Percentiles rank a stretch among this genome's conserved stretches.
Evolutionary conservation across 148 eudicot species (phyloP).

Genomic region (Hydrangea macrophylla): DNA sequence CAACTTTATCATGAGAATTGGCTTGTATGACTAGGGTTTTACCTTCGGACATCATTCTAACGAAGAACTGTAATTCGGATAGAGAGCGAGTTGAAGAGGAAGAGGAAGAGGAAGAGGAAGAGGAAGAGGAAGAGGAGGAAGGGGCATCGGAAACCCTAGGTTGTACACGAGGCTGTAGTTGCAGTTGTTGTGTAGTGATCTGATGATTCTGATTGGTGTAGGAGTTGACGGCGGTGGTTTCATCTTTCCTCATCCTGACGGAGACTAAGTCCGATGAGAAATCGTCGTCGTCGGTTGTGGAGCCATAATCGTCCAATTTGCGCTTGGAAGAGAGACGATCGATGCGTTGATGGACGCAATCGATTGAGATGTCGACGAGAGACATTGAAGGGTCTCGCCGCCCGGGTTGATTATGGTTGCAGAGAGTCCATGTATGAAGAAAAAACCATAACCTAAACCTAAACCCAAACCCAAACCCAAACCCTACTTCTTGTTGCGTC

Average conservation of each 20-base stretch:
- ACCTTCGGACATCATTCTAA: constrained; percentile 36
- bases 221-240: constrained; percentile 9
- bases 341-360: constrained; percentile 4
- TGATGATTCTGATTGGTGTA: constrained; percentile 2
- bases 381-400: too few relatives aligned
- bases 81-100: not conserved
- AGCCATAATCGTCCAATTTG: constrained; percentile 17
- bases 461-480: too few relatives aligned
- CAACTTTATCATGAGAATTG: constrained; percentile 41
- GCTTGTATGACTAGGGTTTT: constrained; percentile 49
- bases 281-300: constrained; percentile 9
- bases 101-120: too few relatives aligned
- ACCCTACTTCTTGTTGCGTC: too few relatives aligned
- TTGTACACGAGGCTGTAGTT: not conserved
- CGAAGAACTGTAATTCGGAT: constrained; percentile 48
- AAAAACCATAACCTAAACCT: too few relatives aligned
- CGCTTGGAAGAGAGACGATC: constrained; percentile 18
- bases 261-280: constrained; percentile 5
- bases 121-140: not conserved
- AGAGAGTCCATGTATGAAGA: too few relatives aligned
- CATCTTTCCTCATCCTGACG: constrained; percentile 20
- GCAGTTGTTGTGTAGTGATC: not conserved
- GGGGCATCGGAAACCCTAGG: constrained; percentile 5
- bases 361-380: constrained; percentile 8
- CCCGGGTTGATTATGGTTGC: too few relatives aligned